phyloP scores from a whole-genome alignment of 441 rosid genomes.

The Aquilaria agallochum region DNA sequence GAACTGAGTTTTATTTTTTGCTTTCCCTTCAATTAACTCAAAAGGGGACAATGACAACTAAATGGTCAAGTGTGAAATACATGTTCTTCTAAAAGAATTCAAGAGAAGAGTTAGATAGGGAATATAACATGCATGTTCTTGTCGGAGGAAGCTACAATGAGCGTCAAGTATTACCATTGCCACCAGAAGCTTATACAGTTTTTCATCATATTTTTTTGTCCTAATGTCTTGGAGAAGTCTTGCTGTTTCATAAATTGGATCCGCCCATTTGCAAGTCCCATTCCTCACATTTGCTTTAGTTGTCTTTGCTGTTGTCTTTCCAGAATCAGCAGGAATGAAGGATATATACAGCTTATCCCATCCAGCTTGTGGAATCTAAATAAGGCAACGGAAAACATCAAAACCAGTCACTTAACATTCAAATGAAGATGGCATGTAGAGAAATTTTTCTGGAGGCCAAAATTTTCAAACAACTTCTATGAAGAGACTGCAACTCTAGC shows the following conservation, averaged over 20 bases:
- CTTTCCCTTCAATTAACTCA: no score
- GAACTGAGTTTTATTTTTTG: no score
- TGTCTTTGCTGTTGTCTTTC: slow-evolving; percentile 90
- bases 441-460: no score
- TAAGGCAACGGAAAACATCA: slow-evolving; percentile 8
- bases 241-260: slow-evolving; percentile 98
- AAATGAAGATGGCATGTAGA: neutral
- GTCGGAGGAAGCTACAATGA: slow-evolving; percentile 10
- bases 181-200: slow-evolving; percentile 78
- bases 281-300: slow-evolving; percentile 97
- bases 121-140: no score
- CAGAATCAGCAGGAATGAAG: slow-evolving; percentile 87
- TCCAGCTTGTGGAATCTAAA: slow-evolving; percentile 87
- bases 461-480: no score
- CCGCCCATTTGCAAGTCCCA: slow-evolving; percentile 98
- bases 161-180: slow-evolving; percentile 56
- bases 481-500: no score
- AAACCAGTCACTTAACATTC: neutral
- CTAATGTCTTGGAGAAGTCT: slow-evolving; percentile 88
- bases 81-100: neutral
- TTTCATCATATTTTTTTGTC: slow-evolving; percentile 83
- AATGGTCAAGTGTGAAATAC: no score
- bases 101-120: no score
- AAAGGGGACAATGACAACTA: no score
- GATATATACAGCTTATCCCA: slow-evolving; percentile 99